Evolutionary conservation across 1,284 basidiomycete species (phyloP), one percentile per base, ranked within the genome.

Genomic region (Pyrrhoderma lamaoense): DNA sequence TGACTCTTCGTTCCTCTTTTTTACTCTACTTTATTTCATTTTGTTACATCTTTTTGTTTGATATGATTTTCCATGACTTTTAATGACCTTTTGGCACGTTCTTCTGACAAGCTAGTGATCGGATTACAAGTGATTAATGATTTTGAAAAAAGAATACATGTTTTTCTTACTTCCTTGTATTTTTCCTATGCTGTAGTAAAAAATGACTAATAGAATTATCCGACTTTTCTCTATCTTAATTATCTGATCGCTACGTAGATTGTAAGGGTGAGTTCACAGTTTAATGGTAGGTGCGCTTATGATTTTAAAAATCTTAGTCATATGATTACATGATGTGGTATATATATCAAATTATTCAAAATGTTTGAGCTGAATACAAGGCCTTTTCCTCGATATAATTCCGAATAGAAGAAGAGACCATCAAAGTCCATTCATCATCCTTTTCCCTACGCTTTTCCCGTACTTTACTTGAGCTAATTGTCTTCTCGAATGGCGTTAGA

Each of bases 391-490:
- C 54, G 39, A 91, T 77, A 59, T 79, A 82, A 9, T 70, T 57
- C 3, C 65, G 67, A 3, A 85, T 63, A 0, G 60, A 54, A 2
- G 60, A 52, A 3, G 75, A 65, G 3, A 80, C 73, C 59, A 80
- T 66, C 11, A 46, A 47, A 43, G 59, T 63, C 71, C 71, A 74
- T 1, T 60, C 54, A 9, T 60, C 60, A 52, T 72, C 65, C 2
- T 63, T 64, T 2, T 49, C 55, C 21, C 60, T 60, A 9, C 85
- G 67, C 31, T 73, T 71, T 8, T 67, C 63, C n/a, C 91, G 74
- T 7, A 92, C 79, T 39, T 75, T 70, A 22, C 80, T 92, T 8
- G 88, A 92, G 62, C 89, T 92, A 57, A 83, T 77, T 1, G 68
- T 74, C 60, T 72, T 71, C 57, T 80, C 75, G 36, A 72, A 68